Base-by-base conservation (phyloP, 768 basidiomycete genomes). In the Agaricus sinodeliciosus region DNA sequence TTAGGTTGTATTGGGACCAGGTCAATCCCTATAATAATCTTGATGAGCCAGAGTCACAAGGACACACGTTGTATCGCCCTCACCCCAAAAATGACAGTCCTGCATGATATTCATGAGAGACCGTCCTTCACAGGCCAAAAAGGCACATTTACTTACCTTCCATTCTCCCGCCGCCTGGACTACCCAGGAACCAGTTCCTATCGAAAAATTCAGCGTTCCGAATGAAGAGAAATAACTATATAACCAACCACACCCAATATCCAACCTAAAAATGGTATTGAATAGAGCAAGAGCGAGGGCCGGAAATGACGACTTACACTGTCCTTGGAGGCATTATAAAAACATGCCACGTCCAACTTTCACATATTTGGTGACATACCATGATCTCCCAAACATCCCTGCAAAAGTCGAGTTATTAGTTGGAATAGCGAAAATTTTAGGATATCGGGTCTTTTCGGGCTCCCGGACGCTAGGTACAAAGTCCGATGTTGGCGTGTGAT, bases 111-210 rank as follows among this genome's bases (percentile, higher is more conserved):
- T 39, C 35, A 54, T 54, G 22, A 51, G 35, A 37, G 35, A 46
- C n/a, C 22, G 22, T 34, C 27, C n/a, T 42, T 51, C 48, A 19
- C 16, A 13, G 46, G 42, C 22, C 41, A 42, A 9, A 9, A 37
- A 28, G 26, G 15, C 27, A 45, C 18, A 37, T 28, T 19, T 6
- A 74, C 82, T 46, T 40, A 76, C 76, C 72, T 79, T 79, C 87
- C 87, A 90, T 26, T 66, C 64, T 55, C 72, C 71, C 9, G 85
- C 85, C 57, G 79, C 80, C 34, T 83, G 75, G 49, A 88, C 58
- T 42, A 87, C 76, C 87, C 87, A 90, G 15, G 78, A 76, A 13
- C 87, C 87, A n/a, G 83, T 80, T 6, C 86, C 84, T 84, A 58
- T 54, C 18, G 31, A 19, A 11, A 15, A 19, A 7, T 9, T 54